Conservation (phyloP, 768 basidiomycete genomes). For the Tephrocybe sp. region DNA sequence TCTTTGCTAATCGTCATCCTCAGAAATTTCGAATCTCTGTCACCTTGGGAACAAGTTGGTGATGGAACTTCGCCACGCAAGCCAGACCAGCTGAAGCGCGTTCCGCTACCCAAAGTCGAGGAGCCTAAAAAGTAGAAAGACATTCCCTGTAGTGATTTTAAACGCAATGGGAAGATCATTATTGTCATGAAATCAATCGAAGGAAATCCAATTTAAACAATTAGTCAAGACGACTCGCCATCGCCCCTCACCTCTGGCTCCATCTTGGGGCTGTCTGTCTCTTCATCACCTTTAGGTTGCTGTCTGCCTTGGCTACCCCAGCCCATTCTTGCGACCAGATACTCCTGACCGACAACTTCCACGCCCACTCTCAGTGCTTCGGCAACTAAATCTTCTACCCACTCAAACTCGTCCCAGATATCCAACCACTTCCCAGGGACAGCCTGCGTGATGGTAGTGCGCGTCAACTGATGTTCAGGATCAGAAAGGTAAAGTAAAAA, state of each 20-base stretch:
- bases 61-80: conserved; percentile 46
- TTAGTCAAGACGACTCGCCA: conserved; percentile 32
- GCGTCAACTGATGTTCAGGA: conserved; percentile 74
- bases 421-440: conserved; percentile 86
- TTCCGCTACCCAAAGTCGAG: conserved; percentile 74
- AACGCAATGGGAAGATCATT: conserved; percentile 10
- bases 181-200: conserved; percentile 7
- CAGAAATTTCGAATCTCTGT: conserved; percentile 92
- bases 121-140: conserved; percentile 74
- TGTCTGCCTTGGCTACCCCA: conserved; percentile 45
- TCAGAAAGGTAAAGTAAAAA: conserved; percentile 76
- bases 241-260: conserved; percentile 18
- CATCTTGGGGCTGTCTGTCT: conserved; percentile 7
- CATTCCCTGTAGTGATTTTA: too few relatives aligned
- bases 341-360: conserved; percentile 92
- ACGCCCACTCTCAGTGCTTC: conserved; percentile 82
- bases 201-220: conserved; percentile 22
- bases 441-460: conserved; percentile 80
- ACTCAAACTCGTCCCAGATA: conserved; percentile 88
- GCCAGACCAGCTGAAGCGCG: conserved; percentile 74
- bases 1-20: not conserved
- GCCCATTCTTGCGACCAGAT: conserved; percentile 83
- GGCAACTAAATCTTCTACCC: conserved; percentile 95
- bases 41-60: conserved; percentile 96
- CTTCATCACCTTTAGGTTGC: conserved; percentile 19